phyloP scores from a whole-genome alignment of 176 grass and related monocot species.

The Avena sativa region DNA sequence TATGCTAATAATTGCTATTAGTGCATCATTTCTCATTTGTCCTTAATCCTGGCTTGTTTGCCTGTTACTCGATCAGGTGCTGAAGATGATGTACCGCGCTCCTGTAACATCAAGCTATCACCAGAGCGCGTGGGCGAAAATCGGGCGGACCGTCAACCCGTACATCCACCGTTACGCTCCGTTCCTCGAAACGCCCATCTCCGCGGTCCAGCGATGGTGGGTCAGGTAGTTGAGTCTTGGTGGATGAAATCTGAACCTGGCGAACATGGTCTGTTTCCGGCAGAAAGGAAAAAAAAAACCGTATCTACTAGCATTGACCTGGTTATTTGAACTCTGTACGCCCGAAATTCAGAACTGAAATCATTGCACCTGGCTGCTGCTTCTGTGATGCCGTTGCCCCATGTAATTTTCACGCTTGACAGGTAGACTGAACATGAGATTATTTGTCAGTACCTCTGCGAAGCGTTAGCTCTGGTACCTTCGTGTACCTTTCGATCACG shows the following conservation, averaged over 20 bases:
- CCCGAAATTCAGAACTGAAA: background rate
- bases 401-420: background rate
- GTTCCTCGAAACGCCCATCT: conserved; percentile 70
- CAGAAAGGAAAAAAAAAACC: background rate
- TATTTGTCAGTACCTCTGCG: too few species aligned
- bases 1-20: background rate
- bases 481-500: too few species aligned
- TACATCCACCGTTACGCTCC: conserved; percentile 70
- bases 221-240: conserved; percentile 52
- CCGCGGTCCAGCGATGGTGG: conserved; percentile 88
- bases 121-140: conserved; percentile 70
- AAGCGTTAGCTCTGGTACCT: too few species aligned
- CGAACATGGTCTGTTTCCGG: too few species aligned
- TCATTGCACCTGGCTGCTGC: background rate
- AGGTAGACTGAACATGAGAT: background rate
- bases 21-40: background rate
- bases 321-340: background rate
- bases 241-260: background rate
- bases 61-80: conserved; percentile 48
- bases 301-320: background rate
- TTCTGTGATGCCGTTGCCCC: conserved; percentile 6
- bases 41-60: background rate
- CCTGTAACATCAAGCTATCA: conserved; percentile 74
- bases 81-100: conserved; percentile 87
- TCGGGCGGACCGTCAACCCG: conserved; percentile 69